phyloP scores from a whole-genome alignment of 768 basidiomycete species.

The Tephrocybe sp. region DNA sequence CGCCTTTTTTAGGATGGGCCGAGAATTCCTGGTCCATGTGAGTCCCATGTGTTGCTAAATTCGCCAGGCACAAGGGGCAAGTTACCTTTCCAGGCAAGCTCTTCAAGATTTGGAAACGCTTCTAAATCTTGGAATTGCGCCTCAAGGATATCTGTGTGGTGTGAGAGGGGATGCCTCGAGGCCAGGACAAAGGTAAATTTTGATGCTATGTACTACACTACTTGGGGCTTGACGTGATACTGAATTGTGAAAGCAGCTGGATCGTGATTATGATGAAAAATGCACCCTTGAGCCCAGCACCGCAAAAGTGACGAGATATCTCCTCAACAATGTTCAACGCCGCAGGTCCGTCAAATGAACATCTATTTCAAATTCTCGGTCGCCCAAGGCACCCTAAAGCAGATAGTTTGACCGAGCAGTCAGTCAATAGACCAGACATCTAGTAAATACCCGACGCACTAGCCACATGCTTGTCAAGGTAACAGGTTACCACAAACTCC shows the following conservation, averaged over 20 bases:
- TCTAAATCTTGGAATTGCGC: slow-evolving; percentile 2
- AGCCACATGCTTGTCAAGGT: slow-evolving; percentile 9
- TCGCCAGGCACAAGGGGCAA: slow-evolving; percentile 13
- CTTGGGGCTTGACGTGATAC: not conserved
- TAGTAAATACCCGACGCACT: not conserved
- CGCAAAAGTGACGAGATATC: not conserved
- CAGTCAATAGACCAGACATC: not conserved
- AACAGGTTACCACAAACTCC: slow-evolving; percentile 7
- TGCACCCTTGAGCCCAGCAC: not conserved
- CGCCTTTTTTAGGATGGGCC: not conserved
- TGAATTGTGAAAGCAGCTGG: not conserved
- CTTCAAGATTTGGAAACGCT: not conserved
- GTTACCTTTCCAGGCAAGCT: not conserved
- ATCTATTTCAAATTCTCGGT: not conserved
- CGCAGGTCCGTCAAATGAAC: not conserved
- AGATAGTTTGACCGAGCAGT: not conserved
- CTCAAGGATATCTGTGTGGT: not conserved
- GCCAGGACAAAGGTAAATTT: not conserved
- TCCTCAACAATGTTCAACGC: not conserved
- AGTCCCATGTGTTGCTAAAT: not conserved
- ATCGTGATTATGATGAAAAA: not conserved
- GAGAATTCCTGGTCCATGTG: not conserved
- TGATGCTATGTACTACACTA: not conserved
- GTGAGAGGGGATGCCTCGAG: not conserved
- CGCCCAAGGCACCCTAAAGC: slow-evolving; percentile 3